These are phyloP conservation scores for Fusarium brachygibbosum DNA, from an alignment of 2,329 filamentous ascomycete genomes.

Conservation along the genomic window DNA sequence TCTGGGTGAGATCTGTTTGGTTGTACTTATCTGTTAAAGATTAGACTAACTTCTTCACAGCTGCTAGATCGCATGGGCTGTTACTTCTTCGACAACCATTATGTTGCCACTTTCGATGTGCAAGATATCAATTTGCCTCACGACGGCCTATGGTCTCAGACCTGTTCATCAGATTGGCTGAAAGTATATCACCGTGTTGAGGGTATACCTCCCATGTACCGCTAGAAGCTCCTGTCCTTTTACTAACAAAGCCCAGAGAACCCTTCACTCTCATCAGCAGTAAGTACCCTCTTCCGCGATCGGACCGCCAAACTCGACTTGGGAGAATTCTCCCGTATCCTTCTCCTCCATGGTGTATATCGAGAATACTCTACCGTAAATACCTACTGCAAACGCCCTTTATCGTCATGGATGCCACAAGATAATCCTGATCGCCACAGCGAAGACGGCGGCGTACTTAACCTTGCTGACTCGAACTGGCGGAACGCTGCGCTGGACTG, in stretches of 20 bases:
- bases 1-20: not conserved
- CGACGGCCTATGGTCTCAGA: conserved; percentile 24
- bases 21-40: accelerated
- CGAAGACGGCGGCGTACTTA: not conserved
- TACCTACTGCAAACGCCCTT: conserved; percentile 30
- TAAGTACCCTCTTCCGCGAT: conserved; percentile 27
- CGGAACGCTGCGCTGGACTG: conserved; percentile 61
- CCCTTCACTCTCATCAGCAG: conserved; percentile 24
- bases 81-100: conserved; percentile 14
- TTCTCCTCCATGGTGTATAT: conserved; percentile 44
- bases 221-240: no score
- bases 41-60: not conserved
- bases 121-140: conserved; percentile 13
- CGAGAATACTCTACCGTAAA: conserved; percentile 36
- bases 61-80: conserved; percentile 17
- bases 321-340: conserved; percentile 40
- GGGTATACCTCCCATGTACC: not conserved
- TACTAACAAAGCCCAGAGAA: conserved; percentile 35
- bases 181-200: not conserved
- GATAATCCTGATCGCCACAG: not conserved
- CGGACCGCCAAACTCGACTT: conserved; percentile 35
- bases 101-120: not conserved
- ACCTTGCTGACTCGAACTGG: conserved; percentile 50
- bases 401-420: conserved; percentile 42
- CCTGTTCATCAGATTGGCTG: conserved; percentile 10